These are phyloP conservation scores for Phialocephala subalpina DNA, from an alignment of 2,329 filamentous ascomycete genomes.

Conservation along the genomic window DNA sequence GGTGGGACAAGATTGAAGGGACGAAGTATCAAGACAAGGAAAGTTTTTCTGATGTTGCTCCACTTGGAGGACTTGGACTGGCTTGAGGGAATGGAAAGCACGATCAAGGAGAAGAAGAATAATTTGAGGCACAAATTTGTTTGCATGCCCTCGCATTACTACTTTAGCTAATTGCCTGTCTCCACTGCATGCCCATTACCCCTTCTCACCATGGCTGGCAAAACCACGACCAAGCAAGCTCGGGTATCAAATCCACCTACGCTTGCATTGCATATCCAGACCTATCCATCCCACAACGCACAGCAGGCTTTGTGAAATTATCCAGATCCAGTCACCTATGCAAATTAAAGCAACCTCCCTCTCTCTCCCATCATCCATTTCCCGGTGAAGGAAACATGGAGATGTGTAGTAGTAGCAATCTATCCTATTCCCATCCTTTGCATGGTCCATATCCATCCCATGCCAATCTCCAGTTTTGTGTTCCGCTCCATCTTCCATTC, in stretches of 20 bases:
- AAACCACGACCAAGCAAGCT: neutral
- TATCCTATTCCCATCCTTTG: constrained; percentile 16
- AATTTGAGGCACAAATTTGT: neutral
- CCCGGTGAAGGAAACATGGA: constrained; percentile 2
- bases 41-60: neutral
- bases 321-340: neutral
- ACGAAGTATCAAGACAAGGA: too few species aligned
- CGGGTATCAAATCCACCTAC: neutral
- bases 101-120: neutral
- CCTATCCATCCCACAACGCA: neutral
- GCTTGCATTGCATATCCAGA: neutral
- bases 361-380: constrained; percentile 7
- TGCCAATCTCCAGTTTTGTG: constrained; percentile 10
- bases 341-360: constrained; percentile 1
- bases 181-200: neutral
- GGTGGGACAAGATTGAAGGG: neutral
- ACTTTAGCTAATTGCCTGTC: neutral
- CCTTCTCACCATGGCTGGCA: neutral
- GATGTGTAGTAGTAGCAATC: constrained; percentile 24
- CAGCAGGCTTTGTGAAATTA: neutral
- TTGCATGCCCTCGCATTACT: constrained; percentile 12
- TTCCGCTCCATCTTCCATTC: constrained; percentile 8
- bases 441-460: constrained; percentile 1
- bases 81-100: neutral
- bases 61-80: neutral